A percentile compares a stretch with the other conserved stretches of the same genome.
These are phyloP conservation scores for Wilcoxina mikolae DNA, from an alignment of 495 filamentous ascomycete species.

Conservation along the genomic window DNA sequence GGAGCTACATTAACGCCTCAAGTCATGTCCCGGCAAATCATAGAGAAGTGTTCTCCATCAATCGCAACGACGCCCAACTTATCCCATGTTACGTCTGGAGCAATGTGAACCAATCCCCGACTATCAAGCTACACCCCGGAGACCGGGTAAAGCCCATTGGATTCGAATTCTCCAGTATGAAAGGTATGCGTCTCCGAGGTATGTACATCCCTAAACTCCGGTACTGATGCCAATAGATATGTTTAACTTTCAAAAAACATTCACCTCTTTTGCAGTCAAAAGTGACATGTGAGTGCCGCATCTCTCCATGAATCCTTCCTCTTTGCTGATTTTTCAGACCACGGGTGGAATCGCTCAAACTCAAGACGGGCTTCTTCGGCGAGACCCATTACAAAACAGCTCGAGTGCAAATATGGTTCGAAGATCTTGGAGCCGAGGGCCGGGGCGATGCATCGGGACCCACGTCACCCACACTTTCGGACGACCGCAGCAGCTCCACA, in stretches of 20 bases:
- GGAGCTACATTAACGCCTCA: not conserved
- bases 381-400: not conserved
- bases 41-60: not conserved
- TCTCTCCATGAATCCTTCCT: not conserved
- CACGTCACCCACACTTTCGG: not conserved
- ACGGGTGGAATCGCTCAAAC: not conserved
- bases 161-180: not conserved
- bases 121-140: not conserved
- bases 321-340: not conserved
- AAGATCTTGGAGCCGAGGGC: not conserved
- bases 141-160: not conserved
- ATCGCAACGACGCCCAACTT: not conserved
- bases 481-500: not conserved
- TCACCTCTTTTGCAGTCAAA: not conserved
- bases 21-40: not conserved
- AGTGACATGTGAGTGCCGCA: not conserved
- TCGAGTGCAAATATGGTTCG: not conserved
- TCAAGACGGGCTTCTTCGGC: not conserved
- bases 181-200: too few species aligned
- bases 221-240: not conserved
- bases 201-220: too few species aligned
- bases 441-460: not conserved
- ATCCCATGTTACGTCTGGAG: not conserved
- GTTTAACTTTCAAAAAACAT: not conserved
- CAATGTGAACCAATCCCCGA: not conserved